Base-by-base conservation (phyloP, 805 yeast genomes). In the Wickerhamiella vanderwaltii region DNA sequence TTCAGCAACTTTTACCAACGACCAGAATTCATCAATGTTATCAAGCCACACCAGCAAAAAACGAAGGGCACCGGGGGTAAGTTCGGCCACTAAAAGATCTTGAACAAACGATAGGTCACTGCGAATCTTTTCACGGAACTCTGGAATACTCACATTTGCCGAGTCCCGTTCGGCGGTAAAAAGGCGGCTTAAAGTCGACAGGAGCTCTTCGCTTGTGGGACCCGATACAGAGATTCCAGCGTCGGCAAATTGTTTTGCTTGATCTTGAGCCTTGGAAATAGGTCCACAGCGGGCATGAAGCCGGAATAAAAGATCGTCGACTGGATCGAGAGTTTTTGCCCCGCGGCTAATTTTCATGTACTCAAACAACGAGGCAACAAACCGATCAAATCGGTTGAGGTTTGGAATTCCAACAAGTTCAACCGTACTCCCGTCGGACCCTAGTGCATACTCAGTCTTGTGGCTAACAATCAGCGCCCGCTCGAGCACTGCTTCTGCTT, bases 331-430 rank as follows among this genome's bases (percentile, higher is more conserved):
- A 25, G 24, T n/a, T 7, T 9, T 5, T 6, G 48, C 18, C 28
- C 23, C n/a, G 18, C 40, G 43, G 30, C 43, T 17, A 35, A 47
- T 41, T 17, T 44, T 47, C 37, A 53, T 22, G 34, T 48, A 55
- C 9, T 38, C 33, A 31, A 44, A 48, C 15, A 52, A 43, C 6
- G 44, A 39, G 4, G 41, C 43, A 16, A 50, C 53, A 29, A 57
- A 48, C 29, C 46, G 43, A 35, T 49, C 48, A 35, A 55, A 54
- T 33, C 35, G 37, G 18, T 43, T 44, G 18, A 51, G 22, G 31
- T 56, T 52, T 2, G 50, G 54, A n/a, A 53, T 38, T n/a, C 58
- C 58, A 1, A 44, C 38, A 23, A 48, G 49, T 33, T 48, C 51
- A 4, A 48, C 49, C 5, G 54, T 49, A 24, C 39, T 39, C 2